Conservation (phyloP, 805 yeast genomes). For the Zygosaccharomyces kombuchaensis region DNA sequence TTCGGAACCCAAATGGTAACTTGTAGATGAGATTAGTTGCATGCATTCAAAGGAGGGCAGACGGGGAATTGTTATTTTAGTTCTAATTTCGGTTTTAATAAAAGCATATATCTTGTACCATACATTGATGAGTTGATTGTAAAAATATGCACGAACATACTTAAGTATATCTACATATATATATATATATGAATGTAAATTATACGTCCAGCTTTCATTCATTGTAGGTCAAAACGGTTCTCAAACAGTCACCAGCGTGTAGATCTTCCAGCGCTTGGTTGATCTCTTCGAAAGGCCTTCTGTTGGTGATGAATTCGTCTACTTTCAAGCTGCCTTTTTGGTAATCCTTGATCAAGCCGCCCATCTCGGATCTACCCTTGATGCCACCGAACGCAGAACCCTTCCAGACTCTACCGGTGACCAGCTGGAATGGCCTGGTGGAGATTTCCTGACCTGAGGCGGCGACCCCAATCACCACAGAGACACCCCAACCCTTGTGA, state of each 20-base stretch:
- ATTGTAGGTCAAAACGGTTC: constrained; percentile 66
- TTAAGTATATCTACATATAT: background rate
- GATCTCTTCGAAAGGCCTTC: constrained; percentile 70
- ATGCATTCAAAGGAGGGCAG: constrained; percentile 2
- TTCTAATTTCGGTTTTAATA: constrained; percentile 6
- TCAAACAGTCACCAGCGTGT: constrained; percentile 90
- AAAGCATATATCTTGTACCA: constrained; percentile 6
- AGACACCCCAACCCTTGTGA: constrained; percentile 99
- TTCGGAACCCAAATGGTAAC: constrained; percentile 24
- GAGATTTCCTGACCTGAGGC: constrained; percentile 96
- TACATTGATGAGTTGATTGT: background rate
- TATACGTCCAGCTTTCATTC: constrained; percentile 4
- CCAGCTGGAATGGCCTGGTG: constrained; percentile 97
- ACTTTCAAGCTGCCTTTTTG: constrained; percentile 76
- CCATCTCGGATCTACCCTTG: constrained; percentile 95
- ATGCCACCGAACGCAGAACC: constrained; percentile 99
- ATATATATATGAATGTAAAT: background rate
- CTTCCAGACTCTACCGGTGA: constrained; percentile 97
- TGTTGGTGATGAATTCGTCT: constrained; percentile 92
- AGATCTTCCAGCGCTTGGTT: constrained; percentile 90
- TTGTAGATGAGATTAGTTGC: constrained; percentile 1
- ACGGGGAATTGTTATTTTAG: constrained; percentile 4
- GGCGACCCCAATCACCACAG: constrained; percentile 95
- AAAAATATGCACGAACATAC: background rate
- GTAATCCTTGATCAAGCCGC: constrained; percentile 83